A percentile compares a stretch with the other conserved stretches of the same genome.
Conservation (phyloP, 257 asterid genomes). For the Capsicum rhomboideum region DNA sequence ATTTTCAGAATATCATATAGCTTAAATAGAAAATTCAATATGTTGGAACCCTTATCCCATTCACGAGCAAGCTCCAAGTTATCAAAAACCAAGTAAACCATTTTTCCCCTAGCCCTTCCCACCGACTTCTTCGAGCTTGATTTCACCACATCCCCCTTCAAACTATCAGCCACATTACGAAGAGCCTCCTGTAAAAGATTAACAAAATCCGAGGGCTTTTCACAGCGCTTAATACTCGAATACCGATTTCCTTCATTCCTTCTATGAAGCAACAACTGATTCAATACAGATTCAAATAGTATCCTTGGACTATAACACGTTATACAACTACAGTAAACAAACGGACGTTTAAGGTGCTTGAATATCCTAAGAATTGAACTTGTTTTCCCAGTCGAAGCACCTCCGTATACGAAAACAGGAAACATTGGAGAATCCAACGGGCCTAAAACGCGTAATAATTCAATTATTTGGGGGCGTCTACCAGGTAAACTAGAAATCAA, state of each 20-base stretch:
- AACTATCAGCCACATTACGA: conserved; percentile 30
- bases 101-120: conserved; percentile 43
- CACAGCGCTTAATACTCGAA: conserved; percentile 72
- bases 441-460: conserved; percentile 55
- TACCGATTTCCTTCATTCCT: conserved; percentile 54
- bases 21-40: conserved; percentile 60
- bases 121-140: conserved; percentile 38
- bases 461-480: conserved; percentile 52
- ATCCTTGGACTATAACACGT: conserved; percentile 71
- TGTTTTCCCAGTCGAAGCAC: conserved; percentile 85
- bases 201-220: conserved; percentile 82
- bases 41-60: conserved; percentile 64
- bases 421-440: conserved; percentile 74
- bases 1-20: conserved; percentile 60
- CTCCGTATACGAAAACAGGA: conserved; percentile 76
- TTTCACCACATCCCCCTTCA: conserved; percentile 38
- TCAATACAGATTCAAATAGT: conserved; percentile 76
- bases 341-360: conserved; percentile 64
- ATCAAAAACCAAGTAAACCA: conserved; percentile 86
- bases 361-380: conserved; percentile 52
- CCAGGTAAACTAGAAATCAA: conserved; percentile 57
- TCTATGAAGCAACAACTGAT: conserved; percentile 81
- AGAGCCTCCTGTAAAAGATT: conserved; percentile 68
- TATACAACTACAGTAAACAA: conserved; percentile 62
- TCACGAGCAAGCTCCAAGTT: conserved; percentile 57